Base-by-base conservation (phyloP, 1,284 basidiomycete species). In the Ustilago crameri region DNA sequence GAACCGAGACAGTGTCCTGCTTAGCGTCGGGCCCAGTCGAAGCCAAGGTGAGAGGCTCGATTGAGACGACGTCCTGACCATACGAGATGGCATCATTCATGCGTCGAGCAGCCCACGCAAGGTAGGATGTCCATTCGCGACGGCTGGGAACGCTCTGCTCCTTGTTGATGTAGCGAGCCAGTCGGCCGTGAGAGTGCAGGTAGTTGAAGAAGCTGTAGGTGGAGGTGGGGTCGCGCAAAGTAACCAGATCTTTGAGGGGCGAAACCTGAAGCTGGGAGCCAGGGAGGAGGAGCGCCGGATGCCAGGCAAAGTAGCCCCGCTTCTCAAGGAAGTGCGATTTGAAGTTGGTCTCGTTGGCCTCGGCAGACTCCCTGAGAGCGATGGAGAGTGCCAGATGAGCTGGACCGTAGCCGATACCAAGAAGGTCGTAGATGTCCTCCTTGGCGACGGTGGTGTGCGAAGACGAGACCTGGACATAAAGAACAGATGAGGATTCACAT, bases 201-300 rank as follows among this genome's bases (percentile, higher is more conserved):
- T 79, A 83, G 70, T 82, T 83, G 57, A 68, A 66, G 58, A 82
- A 83, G 45, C 67, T 77, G 54, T 69, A 83, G 26, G 71, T 68
- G 5, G 81, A 83, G 4, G 80, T 81, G 8, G 81, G 81, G 34
- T 83, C 79, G n/a, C 81, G 71, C 59, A 83, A 76, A 0, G 80
- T 81, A 14, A 75, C 81, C 0, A 83, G 69, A 42, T 83, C 81
- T 63, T 83, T 83, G 41, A 82, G 65, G 22, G 80, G 81, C 42
- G 80, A 82, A 26, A 83, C 81, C 50, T 83, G 81, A 24, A 83
- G 75, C 60, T 79, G 79, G 8, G 80, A 73, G 32, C 81, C 81
- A 12, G 81, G 81, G 7, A 83, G 73, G 5, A 83, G 62, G 12
- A 83, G 72, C 4, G 78, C 63, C 9, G 79, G 78, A 43, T 83